Base-by-base conservation (phyloP, 148 eudicot species). In the Vaccinium vitisidaea region DNA sequence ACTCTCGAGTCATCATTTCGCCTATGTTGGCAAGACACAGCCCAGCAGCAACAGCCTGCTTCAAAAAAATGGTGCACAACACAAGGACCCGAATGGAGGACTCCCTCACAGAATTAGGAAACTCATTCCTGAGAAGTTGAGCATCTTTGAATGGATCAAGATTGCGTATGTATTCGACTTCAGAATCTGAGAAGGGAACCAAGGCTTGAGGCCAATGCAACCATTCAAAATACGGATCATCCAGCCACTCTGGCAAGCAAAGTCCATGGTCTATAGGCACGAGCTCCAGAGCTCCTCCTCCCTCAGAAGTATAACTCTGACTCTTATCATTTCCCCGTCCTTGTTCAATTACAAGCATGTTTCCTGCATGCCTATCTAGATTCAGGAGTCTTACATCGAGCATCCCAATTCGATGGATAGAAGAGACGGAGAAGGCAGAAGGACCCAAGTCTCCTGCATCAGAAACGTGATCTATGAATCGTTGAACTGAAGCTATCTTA, bases 141-240 rank as follows among this genome's bases (percentile, higher is more conserved):
- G 99, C 98, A 83, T 97, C 99, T 79, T 88, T 88, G 55, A 88
- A 90, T 0, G 98, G 99, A 85, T 95, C 87, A 7, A 97, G 94
- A 70, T 84, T 89, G 18, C 87, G 83, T 36, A 97, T 90, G 84
- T 95, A 97, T 23, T 97, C 95, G 27, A 93, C 63, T 88, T 97
- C 99, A 83, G 82, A 18, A 15, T 95, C 98, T 0, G 99, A 92
- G 67, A 97, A 95, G 21, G 99, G 99, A 46, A 97, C 88, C 61
- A 89, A 90, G 53, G 99, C 93, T 92, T 97, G 99, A 76, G 99
- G 99, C 99, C 99, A 97, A 65, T 97, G 99, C 70, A 97, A 86
- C 99, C 99, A 97, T 88, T 97, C 99, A 46, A 97, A 97, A 87
- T 97, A 97, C 2, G 99, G 98, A 85, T 95, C 98, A 23, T 97